Conservation (phyloP, 768 basidiomycete genomes). For the Suillus decipiens region DNA sequence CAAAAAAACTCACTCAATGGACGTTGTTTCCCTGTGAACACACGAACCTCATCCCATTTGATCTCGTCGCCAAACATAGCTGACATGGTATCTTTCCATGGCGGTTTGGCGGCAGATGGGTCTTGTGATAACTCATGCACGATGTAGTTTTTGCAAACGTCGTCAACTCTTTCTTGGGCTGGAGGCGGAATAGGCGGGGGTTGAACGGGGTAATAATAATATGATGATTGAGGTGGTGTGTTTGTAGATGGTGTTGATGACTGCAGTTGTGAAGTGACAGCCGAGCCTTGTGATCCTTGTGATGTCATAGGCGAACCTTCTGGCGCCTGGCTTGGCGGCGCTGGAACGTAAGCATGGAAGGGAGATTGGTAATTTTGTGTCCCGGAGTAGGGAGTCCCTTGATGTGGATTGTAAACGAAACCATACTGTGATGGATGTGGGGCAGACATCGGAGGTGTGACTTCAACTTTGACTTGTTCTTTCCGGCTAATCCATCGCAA, state of each 20-base stretch:
- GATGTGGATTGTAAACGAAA: constrained; percentile 22
- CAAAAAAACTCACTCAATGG: constrained; percentile 51
- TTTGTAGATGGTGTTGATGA: constrained; percentile 8
- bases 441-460: constrained; percentile 27
- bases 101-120: constrained; percentile 48
- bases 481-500: constrained; percentile 69
- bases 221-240: neutral
- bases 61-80: constrained; percentile 87
- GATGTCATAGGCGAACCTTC: neutral
- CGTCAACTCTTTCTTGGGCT: constrained; percentile 43
- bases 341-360: constrained; percentile 28
- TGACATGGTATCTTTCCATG: constrained; percentile 73
- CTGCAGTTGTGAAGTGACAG: neutral
- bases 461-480: constrained; percentile 55
- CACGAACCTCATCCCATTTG: constrained; percentile 73
- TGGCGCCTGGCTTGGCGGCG: neutral
- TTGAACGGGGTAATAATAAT: constrained; percentile 3
- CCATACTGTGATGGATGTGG: constrained; percentile 21
- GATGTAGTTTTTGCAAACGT: constrained; percentile 67
- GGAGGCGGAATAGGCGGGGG: constrained; percentile 16
- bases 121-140: constrained; percentile 61
- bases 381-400: constrained; percentile 20
- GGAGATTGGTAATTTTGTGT: constrained; percentile 21
- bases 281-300: constrained; percentile 1
- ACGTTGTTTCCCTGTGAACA: constrained; percentile 63